Evolutionary conservation across 163 green algal species (phyloP).

Genomic region (Coccomyxa subellipsoidea): DNA sequence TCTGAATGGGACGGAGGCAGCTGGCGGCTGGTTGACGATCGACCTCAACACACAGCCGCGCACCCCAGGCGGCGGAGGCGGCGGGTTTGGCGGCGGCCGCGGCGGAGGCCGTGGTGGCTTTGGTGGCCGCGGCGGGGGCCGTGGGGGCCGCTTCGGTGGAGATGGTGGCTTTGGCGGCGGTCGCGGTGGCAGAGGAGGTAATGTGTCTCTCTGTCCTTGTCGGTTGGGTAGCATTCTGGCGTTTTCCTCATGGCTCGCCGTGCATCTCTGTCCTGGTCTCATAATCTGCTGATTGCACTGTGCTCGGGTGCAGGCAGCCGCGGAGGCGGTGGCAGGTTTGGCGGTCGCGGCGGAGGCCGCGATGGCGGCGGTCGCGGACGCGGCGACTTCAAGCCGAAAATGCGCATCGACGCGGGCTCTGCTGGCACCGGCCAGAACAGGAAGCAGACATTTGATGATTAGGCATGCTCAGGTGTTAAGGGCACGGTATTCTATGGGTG

Average conservation of each 20-base stretch:
- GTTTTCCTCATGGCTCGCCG: not conserved
- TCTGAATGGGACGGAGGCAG: constrained; percentile 71
- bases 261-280: not conserved
- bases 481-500: too few species aligned
- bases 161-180: constrained; percentile 29
- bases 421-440: constrained; percentile 21
- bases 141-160: constrained; percentile 38
- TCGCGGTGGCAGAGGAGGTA: constrained; percentile 8
- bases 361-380: constrained; percentile 37
- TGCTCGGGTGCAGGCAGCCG: not conserved
- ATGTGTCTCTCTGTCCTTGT: not conserved
- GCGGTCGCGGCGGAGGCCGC: constrained; percentile 14
- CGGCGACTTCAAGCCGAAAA: constrained; percentile 45
- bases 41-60: constrained; percentile 59
- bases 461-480: too few species aligned
- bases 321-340: constrained; percentile 20
- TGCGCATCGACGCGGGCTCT: constrained; percentile 58
- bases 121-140: constrained; percentile 46
- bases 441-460: constrained; percentile 24
- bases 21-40: constrained; percentile 80
- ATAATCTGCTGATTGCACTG: not conserved
- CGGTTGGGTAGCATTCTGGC: not conserved
- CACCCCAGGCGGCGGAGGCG: constrained; percentile 39
- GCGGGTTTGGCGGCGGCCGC: constrained; percentile 42
- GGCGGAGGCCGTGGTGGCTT: constrained; percentile 31